These are phyloP conservation scores for Clarkia xantiana DNA, from an alignment of 345 rosid species.

Conservation along the genomic window DNA sequence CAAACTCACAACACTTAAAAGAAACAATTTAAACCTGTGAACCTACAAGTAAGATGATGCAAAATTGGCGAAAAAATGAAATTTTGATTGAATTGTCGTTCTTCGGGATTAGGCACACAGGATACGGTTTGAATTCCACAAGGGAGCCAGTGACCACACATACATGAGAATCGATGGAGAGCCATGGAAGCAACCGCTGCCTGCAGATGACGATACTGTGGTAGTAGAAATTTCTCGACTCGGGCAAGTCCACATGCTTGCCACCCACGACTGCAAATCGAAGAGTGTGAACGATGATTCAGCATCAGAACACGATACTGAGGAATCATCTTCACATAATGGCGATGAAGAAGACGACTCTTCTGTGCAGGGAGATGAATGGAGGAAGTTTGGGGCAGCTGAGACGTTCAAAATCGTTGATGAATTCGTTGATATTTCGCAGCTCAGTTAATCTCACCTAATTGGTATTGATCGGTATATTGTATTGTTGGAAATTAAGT, in stretches of 20 bases:
- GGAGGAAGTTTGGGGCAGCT: slow-evolving; percentile 30
- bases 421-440: slow-evolving; percentile 12
- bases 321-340: slow-evolving; percentile 1
- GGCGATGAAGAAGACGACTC: slow-evolving; percentile 9
- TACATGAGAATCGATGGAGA: slow-evolving; percentile 84
- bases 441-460: slow-evolving; percentile 7
- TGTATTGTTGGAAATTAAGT: too few species aligned
- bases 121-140: slow-evolving; percentile 60
- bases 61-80: too few species aligned
- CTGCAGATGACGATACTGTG: slow-evolving; percentile 53
- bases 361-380: slow-evolving; percentile 13
- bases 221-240: slow-evolving; percentile 66
- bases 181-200: slow-evolving; percentile 80
- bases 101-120: slow-evolving; percentile 43
- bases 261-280: slow-evolving; percentile 47
- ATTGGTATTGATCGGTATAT: background rate
- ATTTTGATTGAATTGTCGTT: too few species aligned
- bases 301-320: slow-evolving; percentile 6
- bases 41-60: too few species aligned
- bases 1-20: too few species aligned
- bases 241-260: slow-evolving; percentile 84
- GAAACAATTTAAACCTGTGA: too few species aligned
- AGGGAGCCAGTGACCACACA: slow-evolving; percentile 51
- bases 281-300: slow-evolving; percentile 31
- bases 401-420: slow-evolving; percentile 30